phyloP scores from a whole-genome alignment of 2,329 filamentous ascomycete species.

The Periconia digitata region DNA sequence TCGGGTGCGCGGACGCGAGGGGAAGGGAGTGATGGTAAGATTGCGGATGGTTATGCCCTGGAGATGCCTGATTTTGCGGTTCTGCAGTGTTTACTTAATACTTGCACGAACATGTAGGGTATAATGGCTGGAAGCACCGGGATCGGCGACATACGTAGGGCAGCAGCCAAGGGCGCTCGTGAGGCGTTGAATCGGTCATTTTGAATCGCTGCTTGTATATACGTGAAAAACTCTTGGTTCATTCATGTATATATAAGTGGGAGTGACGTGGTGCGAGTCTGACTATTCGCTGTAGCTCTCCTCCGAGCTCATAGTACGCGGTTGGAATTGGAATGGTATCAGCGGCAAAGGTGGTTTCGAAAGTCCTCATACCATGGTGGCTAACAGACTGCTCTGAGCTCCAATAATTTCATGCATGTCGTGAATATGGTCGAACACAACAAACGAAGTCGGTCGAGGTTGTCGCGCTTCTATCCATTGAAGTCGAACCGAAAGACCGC shows the following conservation, averaged over 20 bases:
- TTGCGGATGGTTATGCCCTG: slow-evolving; percentile 87
- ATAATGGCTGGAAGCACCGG: background rate
- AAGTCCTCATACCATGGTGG: too few relatives aligned
- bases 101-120: background rate
- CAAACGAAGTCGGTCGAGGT: slow-evolving; percentile 16
- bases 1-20: slow-evolving; percentile 53
- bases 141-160: slow-evolving; percentile 30
- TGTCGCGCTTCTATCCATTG: background rate
- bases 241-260: too few relatives aligned
- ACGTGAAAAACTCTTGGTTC: too few relatives aligned
- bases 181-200: slow-evolving; percentile 27
- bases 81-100: slow-evolving; percentile 52
- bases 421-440: too few relatives aligned
- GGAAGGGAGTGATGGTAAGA: slow-evolving; percentile 66
- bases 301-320: too few relatives aligned
- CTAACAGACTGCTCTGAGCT: too few relatives aligned
- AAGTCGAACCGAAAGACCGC: slow-evolving; percentile 4
- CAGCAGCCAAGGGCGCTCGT: slow-evolving; percentile 43
- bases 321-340: too few relatives aligned
- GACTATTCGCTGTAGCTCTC: too few relatives aligned
- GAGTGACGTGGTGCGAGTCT: too few relatives aligned
- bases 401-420: too few relatives aligned
- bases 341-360: too few relatives aligned
- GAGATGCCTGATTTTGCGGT: slow-evolving; percentile 85
- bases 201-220: slow-evolving; percentile 13